These are phyloP conservation scores for Fusarium luffae DNA, from an alignment of 2,329 filamentous ascomycete species.

Conservation along the genomic window DNA sequence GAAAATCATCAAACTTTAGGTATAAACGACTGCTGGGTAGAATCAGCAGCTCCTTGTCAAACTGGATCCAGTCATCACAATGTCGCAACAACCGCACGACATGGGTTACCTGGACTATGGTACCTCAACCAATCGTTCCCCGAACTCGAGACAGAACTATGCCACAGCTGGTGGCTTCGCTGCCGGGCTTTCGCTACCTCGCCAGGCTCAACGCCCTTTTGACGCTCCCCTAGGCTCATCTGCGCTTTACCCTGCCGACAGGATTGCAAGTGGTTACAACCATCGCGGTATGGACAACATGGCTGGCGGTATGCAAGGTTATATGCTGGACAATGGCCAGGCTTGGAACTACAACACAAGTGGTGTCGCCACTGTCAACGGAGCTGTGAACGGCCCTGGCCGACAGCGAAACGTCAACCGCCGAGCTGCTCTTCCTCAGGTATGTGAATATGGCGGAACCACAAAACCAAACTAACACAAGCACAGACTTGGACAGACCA, in stretches of 20 bases:
- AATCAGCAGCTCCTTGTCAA: slow-evolving; percentile 40
- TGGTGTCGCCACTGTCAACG: slow-evolving; percentile 71
- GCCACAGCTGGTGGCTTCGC: slow-evolving; percentile 60
- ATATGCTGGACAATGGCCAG: slow-evolving; percentile 75
- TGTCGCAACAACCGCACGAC: slow-evolving; percentile 66
- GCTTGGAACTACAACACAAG: slow-evolving; percentile 81
- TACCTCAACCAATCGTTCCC: slow-evolving; percentile 68
- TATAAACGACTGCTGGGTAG: slow-evolving; percentile 35
- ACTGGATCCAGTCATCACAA: slow-evolving; percentile 43
- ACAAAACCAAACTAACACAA: slow-evolving; percentile 22
- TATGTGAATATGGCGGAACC: slow-evolving; percentile 54
- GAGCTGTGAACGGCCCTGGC: slow-evolving; percentile 72
- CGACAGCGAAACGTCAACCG: slow-evolving; percentile 66
- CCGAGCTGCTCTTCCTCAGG: slow-evolving; percentile 75
- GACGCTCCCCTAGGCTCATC: slow-evolving; percentile 73
- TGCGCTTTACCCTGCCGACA: slow-evolving; percentile 76
- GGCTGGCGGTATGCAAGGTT: slow-evolving; percentile 57
- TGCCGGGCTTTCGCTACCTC: slow-evolving; percentile 56
- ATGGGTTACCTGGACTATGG: slow-evolving; percentile 78
- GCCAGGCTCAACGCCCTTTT: slow-evolving; percentile 77
- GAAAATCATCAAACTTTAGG: neutral
- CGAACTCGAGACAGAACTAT: slow-evolving; percentile 73
- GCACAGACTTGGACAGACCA: slow-evolving; percentile 64
- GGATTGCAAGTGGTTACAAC: slow-evolving; percentile 69
- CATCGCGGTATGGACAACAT: slow-evolving; percentile 68